Evolutionary conservation across 179 eudicot genomes (phyloP).

Genomic region (Camellia oleifera): DNA sequence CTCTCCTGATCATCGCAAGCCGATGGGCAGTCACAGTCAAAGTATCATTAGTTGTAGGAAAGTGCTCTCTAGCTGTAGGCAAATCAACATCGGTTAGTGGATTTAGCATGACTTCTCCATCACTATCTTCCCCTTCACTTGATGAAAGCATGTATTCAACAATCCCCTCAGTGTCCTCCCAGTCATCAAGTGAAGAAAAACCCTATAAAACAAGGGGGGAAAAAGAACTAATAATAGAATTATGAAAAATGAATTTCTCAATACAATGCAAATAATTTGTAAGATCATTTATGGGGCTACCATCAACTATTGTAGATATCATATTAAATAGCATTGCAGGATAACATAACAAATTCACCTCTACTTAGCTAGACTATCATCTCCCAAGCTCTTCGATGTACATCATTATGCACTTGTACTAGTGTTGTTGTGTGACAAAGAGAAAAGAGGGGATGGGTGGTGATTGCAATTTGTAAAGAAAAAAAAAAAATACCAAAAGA

Average conservation of each 20-base stretch:
- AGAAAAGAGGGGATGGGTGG: not conserved
- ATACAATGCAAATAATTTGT: constrained; percentile 9
- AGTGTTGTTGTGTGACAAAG: too few relatives aligned
- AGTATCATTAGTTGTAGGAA: constrained; percentile 56
- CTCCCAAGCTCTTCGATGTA: not conserved
- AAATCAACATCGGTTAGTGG: constrained; percentile 73
- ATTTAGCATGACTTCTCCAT: constrained; percentile 67
- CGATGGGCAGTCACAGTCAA: constrained; percentile 57
- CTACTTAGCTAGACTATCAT: not conserved
- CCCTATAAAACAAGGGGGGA: constrained; percentile 45
- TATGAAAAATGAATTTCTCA: not conserved
- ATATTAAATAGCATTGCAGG: not conserved
- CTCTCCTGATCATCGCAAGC: constrained; percentile 55
- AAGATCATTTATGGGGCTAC: constrained; percentile 1
- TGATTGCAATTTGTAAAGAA: not conserved
- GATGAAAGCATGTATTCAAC: constrained; percentile 50
- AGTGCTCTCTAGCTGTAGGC: constrained; percentile 46
- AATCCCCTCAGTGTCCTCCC: constrained; percentile 43
- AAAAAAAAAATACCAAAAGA: not conserved
- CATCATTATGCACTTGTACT: not conserved
- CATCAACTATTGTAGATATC: not conserved
- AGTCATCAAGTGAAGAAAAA: constrained; percentile 52
- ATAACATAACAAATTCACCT: not conserved
- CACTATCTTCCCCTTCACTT: constrained; percentile 84
- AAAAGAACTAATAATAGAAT: not conserved